phyloP scores from a whole-genome alignment of 1,139 yeast genomes.

The Protomyces macrosporus region DNA sequence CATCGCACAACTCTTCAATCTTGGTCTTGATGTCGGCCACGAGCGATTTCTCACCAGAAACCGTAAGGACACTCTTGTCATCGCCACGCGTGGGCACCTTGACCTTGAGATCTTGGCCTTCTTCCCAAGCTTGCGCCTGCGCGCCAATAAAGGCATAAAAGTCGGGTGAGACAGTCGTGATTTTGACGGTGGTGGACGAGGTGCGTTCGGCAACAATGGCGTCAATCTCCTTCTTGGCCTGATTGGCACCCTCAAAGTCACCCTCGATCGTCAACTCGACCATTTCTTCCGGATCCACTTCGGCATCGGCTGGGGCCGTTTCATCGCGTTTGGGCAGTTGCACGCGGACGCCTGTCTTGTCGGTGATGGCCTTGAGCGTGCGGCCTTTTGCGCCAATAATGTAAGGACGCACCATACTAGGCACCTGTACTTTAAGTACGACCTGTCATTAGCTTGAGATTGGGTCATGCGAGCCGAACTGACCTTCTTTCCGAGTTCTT shows the following conservation, averaged over 20 bases:
- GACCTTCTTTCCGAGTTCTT: constrained; percentile 58
- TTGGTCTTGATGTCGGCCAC: constrained; percentile 50
- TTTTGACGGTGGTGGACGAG: constrained; percentile 35
- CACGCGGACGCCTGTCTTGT: constrained; percentile 63
- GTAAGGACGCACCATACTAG: constrained; percentile 70
- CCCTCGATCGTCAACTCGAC: constrained; percentile 69
- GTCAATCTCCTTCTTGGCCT: constrained; percentile 65
- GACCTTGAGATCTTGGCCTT: constrained; percentile 39
- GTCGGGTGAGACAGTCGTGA: constrained; percentile 42
- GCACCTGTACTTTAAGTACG: constrained; percentile 56
- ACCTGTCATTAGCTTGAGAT: constrained; percentile 46
- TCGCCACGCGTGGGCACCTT: constrained; percentile 36
- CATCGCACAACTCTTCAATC: constrained; percentile 47
- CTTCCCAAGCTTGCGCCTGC: constrained; percentile 27
- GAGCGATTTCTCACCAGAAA: constrained; percentile 62
- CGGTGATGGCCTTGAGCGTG: constrained; percentile 72
- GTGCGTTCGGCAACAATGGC: constrained; percentile 60
- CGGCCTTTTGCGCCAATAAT: constrained; percentile 89
- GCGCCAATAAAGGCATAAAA: constrained; percentile 35
- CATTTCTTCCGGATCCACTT: constrained; percentile 45
- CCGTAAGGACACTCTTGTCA: constrained; percentile 36
- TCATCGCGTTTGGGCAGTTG: constrained; percentile 56
- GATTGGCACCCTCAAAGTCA: constrained; percentile 73
- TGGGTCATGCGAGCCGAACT: neutral
- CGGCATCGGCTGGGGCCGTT: constrained; percentile 35